phyloP scores from a whole-genome alignment of 2,329 filamentous ascomycete genomes.

The Ophiocordyceps camponoti-leonardi region DNA sequence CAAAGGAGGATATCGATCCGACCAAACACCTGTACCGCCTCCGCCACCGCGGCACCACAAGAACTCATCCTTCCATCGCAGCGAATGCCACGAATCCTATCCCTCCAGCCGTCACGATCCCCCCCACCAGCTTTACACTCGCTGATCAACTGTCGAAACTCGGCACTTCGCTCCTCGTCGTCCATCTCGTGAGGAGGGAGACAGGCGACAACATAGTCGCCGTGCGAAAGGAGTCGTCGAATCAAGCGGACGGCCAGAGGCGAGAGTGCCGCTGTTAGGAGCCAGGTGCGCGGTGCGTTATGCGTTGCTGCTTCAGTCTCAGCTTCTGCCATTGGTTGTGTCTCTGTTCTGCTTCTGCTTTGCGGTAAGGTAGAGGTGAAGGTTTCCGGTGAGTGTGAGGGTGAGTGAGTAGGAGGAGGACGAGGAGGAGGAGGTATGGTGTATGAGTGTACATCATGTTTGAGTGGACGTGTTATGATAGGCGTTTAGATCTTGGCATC shows the following conservation, averaged over 20 bases:
- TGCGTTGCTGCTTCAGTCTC: slow-evolving; percentile 34
- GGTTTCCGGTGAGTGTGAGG: not conserved
- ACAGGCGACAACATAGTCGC: slow-evolving; percentile 78
- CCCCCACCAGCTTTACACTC: slow-evolving; percentile 46
- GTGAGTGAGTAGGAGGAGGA: too few species aligned
- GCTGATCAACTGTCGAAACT: slow-evolving; percentile 65
- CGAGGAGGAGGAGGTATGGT: too few species aligned
- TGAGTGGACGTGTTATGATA: too few species aligned
- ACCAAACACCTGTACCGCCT: slow-evolving; percentile 71
- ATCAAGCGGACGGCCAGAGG: slow-evolving; percentile 73
- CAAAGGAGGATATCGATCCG: slow-evolving; percentile 81
- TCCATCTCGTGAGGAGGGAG: slow-evolving; percentile 65
- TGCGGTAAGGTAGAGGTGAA: not conserved
- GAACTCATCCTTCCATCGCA: slow-evolving; percentile 50
- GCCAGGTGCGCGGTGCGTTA: slow-evolving; percentile 75
- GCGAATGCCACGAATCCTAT: slow-evolving; percentile 50
- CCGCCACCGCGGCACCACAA: slow-evolving; percentile 73
- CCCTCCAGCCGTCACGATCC: slow-evolving; percentile 61
- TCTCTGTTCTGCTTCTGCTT: slow-evolving; percentile 1
- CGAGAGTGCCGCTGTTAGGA: slow-evolving; percentile 74
- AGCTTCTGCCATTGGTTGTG: slow-evolving; percentile 12
- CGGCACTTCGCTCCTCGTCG: slow-evolving; percentile 55
- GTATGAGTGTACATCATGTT: too few species aligned
- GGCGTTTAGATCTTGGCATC: too few species aligned
- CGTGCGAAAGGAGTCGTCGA: slow-evolving; percentile 68